Evolutionary conservation across 192 early-diverging fungal species (phyloP).

Genomic region (Coemansia sp.): DNA sequence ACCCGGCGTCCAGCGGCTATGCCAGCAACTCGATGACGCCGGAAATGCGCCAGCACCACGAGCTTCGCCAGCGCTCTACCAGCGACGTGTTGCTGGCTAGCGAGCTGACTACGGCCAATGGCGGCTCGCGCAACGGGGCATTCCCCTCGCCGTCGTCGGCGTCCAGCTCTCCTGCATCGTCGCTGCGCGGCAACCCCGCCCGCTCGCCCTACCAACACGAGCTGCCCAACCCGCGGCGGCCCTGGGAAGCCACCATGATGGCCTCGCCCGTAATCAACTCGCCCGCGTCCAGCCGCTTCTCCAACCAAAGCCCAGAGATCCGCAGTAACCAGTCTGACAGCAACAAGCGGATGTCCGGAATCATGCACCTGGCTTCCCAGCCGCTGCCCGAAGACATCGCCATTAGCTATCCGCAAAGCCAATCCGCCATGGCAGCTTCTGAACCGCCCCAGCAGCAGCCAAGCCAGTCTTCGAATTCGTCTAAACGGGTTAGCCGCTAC

Average conservation of each 20-base stretch:
- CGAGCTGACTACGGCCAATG: neutral
- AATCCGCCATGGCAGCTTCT: neutral
- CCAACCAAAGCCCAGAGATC: constrained; percentile 29
- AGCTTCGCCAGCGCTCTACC: constrained; percentile 27
- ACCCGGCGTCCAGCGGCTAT: neutral
- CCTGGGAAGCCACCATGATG: constrained; percentile 37
- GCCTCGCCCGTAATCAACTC: constrained; percentile 43
- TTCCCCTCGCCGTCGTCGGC: constrained; percentile 23
- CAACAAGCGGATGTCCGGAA: constrained; percentile 26
- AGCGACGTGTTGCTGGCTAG: constrained; percentile 30
- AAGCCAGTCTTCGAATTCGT: constrained; percentile 11
- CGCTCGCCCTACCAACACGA: constrained; percentile 39
- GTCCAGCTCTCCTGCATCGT: constrained; percentile 30
- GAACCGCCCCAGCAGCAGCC: constrained; percentile 1
- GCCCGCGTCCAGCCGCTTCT: constrained; percentile 27
- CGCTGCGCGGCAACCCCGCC: constrained; percentile 27
- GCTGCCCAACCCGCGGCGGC: constrained; percentile 20
- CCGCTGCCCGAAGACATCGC: constrained; percentile 33
- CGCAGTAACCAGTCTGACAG: constrained; percentile 11
- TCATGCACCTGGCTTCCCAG: constrained; percentile 28
- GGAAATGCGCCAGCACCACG: constrained; percentile 16
- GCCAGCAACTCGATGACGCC: constrained; percentile 7
- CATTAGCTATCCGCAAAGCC: constrained; percentile 11
- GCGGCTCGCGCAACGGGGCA: neutral
- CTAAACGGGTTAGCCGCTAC: constrained; percentile 37